phyloP scores from a whole-genome alignment of 305 asterid species.

The Euphrasia arctica region DNA sequence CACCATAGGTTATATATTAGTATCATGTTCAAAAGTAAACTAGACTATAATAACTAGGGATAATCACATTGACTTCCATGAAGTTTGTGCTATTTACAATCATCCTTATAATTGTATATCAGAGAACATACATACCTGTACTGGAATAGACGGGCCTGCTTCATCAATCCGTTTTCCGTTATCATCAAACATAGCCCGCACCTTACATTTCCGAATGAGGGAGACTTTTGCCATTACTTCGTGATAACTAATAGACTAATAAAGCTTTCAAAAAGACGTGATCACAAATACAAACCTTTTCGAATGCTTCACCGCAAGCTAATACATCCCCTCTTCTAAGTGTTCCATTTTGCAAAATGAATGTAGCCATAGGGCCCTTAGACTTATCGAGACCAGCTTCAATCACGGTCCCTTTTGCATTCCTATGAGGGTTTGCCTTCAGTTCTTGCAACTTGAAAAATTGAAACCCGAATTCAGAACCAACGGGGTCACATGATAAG shows the following conservation, averaged over 20 bases:
- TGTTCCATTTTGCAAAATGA: constrained; percentile 94
- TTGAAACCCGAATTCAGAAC: constrained; percentile 28
- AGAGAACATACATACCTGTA: constrained; percentile 55
- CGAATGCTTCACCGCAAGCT: constrained; percentile 94
- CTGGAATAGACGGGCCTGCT: constrained; percentile 95
- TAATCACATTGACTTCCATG: neutral
- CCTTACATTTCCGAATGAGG: constrained; percentile 44
- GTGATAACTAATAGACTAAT: constrained; percentile 23
- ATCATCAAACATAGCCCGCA: constrained; percentile 93
- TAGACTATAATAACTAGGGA: neutral
- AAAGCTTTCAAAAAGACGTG: constrained; percentile 19
- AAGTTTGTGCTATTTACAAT: too few relatives aligned
- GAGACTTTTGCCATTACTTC: constrained; percentile 25
- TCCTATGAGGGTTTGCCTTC: constrained; percentile 94
- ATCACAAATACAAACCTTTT: constrained; percentile 69
- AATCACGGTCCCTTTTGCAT: constrained; percentile 89
- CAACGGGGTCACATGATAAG: constrained; percentile 18
- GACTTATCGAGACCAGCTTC: constrained; percentile 98
- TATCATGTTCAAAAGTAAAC: neutral
- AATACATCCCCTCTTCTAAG: constrained; percentile 73
- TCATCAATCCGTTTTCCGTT: constrained; percentile 66
- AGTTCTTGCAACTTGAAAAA: constrained; percentile 75
- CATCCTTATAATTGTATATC: constrained; percentile 4
- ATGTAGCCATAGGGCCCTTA: constrained; percentile 89
- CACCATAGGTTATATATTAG: neutral